Conservation (phyloP, 176 grass and related monocot genomes). For the Oryza officinalis region DNA sequence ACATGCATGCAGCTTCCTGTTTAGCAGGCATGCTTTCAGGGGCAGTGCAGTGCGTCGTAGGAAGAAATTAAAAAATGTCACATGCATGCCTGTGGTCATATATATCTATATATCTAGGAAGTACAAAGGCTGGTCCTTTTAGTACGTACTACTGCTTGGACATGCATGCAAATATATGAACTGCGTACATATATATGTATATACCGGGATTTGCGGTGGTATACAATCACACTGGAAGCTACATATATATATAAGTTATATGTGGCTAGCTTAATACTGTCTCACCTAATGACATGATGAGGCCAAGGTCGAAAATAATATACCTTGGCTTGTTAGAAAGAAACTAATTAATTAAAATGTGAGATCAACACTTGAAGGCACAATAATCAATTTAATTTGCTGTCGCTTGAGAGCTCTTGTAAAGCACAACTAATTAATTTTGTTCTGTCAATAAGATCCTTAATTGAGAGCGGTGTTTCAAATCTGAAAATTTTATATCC, state of each 20-base stretch:
- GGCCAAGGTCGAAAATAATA: neutral
- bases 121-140: neutral
- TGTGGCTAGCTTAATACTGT: neutral
- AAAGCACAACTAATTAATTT: too few relatives aligned
- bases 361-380: neutral
- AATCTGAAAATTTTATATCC: neutral
- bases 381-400: neutral
- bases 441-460: too few relatives aligned
- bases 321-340: neutral
- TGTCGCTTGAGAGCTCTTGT: too few relatives aligned
- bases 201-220: neutral
- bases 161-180: neutral
- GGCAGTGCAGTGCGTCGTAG: neutral
- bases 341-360: neutral
- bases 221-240: neutral
- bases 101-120: neutral
- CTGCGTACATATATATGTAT: neutral
- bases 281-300: neutral
- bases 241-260: neutral
- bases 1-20: neutral
- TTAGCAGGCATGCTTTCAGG: neutral
- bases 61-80: constrained; percentile 21
- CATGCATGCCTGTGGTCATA: neutral
- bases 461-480: too few relatives aligned
- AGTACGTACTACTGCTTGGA: neutral